A percentile compares a stretch with the other conserved stretches of the same genome.
These are phyloP conservation scores for Podospora pseudoanserina DNA, from an alignment of 495 filamentous ascomycete species.

Conservation along the genomic window DNA sequence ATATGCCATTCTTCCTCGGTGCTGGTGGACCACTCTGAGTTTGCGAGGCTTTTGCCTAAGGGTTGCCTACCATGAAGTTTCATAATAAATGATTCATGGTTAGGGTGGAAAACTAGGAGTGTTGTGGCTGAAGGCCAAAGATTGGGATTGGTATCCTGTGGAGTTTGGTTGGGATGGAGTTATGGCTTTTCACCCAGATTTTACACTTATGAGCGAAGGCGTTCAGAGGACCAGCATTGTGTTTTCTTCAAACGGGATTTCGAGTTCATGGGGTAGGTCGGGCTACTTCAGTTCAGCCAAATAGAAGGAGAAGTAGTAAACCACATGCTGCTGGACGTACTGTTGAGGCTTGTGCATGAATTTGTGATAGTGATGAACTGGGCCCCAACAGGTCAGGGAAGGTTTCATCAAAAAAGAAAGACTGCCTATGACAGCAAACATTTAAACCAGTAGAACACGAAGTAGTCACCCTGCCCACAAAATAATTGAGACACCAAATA, in stretches of 20 bases:
- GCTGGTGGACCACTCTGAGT: conserved; percentile 17
- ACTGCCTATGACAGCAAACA: no score
- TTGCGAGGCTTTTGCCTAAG: not conserved
- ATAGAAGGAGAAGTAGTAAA: no score
- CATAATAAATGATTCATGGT: not conserved
- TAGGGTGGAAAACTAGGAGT: not conserved
- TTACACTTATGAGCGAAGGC: not conserved
- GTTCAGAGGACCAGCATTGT: not conserved
- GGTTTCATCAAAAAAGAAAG: no score
- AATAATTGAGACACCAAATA: no score
- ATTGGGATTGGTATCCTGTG: not conserved
- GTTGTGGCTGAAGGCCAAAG: not conserved
- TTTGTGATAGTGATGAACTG: no score
- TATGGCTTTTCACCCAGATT: not conserved
- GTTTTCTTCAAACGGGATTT: not conserved
- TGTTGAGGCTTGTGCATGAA: no score
- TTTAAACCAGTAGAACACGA: no score
- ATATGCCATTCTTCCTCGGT: conserved; percentile 20
- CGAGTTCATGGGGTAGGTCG: not conserved
- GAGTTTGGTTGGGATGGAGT: not conserved
- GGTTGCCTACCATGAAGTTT: not conserved
- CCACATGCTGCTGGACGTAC: no score
- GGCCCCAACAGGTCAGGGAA: no score
- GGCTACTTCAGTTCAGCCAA: no score
- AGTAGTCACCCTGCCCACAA: no score